Evolutionary conservation across 1,284 basidiomycete species (phyloP).

Genomic region (Ustilago crameri): DNA sequence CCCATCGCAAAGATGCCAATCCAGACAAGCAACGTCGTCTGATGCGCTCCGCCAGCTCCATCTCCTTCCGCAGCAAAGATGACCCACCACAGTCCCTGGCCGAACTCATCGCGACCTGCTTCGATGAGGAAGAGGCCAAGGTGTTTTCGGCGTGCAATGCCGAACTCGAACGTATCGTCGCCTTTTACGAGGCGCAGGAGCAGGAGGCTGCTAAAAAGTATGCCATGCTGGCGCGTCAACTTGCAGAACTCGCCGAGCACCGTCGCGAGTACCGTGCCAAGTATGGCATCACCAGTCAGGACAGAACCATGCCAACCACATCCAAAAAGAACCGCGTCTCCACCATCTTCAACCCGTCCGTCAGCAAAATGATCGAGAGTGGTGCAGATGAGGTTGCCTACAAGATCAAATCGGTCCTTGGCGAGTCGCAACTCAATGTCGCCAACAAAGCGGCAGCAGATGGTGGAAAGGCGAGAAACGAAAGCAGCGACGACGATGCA

Average conservation of each 20-base stretch:
- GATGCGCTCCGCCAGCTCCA: slow-evolving; percentile 5
- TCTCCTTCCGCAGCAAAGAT: slow-evolving; percentile 20
- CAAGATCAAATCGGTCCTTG: slow-evolving; percentile 17
- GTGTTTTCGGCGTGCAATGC: slow-evolving; percentile 59
- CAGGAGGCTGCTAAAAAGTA: slow-evolving; percentile 75
- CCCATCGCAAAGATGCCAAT: slow-evolving; percentile 13
- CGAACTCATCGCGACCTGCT: slow-evolving; percentile 69
- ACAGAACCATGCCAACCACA: slow-evolving; percentile 5
- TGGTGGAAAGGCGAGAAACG: background rate
- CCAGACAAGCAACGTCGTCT: slow-evolving; percentile 20
- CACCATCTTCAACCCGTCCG: slow-evolving; percentile 35
- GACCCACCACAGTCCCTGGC: slow-evolving; percentile 25
- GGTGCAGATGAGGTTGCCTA: slow-evolving; percentile 13
- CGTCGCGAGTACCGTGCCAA: slow-evolving; percentile 57
- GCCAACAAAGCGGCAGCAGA: background rate
- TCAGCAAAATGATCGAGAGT: slow-evolving; percentile 3
- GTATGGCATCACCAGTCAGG: slow-evolving; percentile 31
- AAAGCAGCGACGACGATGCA: slow-evolving; percentile 41
- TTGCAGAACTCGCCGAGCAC: slow-evolving; percentile 69
- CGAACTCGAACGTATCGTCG: slow-evolving; percentile 54
- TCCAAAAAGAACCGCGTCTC: slow-evolving; percentile 13
- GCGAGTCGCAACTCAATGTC: background rate
- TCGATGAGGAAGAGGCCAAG: slow-evolving; percentile 80
- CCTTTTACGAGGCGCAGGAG: slow-evolving; percentile 81
- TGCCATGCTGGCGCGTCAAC: slow-evolving; percentile 76